Evolutionary conservation across 306 rosid genomes (phyloP).

Genomic region (Vicia villosa): DNA sequence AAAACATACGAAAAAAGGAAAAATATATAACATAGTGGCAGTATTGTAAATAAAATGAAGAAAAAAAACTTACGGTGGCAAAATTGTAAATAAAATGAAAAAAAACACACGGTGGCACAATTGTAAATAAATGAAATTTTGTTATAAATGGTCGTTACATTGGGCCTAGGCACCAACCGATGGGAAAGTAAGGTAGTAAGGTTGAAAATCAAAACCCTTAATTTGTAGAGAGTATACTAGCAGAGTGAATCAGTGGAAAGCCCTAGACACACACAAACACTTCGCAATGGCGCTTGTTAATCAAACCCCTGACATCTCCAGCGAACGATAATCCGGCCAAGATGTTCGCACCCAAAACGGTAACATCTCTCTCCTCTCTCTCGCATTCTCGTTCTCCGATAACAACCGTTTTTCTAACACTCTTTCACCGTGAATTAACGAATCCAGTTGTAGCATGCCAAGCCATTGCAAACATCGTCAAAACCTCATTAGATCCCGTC

Average conservation of each 20-base stretch:
- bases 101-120: too few species aligned
- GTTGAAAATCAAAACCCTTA: constrained; percentile 16
- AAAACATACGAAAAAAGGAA: too few species aligned
- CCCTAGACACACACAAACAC: constrained; percentile 15
- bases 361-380: constrained; percentile 22
- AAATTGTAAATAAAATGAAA: too few species aligned
- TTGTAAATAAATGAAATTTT: too few species aligned
- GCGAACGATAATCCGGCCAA: constrained; percentile 89
- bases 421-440: not conserved
- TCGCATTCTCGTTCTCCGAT: not conserved
- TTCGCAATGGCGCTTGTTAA: constrained; percentile 54
- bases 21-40: too few species aligned
- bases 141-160: too few species aligned
- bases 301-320: constrained; percentile 80
- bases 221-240: too few species aligned
- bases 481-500: constrained; percentile 92
- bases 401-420: constrained; percentile 20
- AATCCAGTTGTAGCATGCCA: constrained; percentile 74
- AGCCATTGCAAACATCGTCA: constrained; percentile 92
- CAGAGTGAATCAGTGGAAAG: constrained; percentile 6
- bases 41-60: too few species aligned
- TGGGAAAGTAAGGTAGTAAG: too few species aligned
- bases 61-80: too few species aligned
- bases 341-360: constrained; percentile 99
- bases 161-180: too few species aligned